Conservation (phyloP, 208 protist species). For the Wallacemonas collosoma region DNA sequence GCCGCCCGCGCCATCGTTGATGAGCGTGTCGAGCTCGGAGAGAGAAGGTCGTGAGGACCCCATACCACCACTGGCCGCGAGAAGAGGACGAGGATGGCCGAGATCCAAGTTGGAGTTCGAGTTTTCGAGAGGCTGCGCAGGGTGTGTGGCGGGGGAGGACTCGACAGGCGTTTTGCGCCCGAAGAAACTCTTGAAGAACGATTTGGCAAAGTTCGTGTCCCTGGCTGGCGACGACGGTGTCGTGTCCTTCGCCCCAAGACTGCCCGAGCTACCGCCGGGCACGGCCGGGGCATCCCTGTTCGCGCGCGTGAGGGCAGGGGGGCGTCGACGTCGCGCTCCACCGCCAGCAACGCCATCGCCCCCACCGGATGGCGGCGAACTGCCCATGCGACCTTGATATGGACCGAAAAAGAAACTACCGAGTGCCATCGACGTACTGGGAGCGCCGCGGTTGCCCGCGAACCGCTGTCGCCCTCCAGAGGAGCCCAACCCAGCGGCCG, state of each 20-base stretch:
- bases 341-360: background rate
- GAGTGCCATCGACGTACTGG: slow-evolving; percentile 14
- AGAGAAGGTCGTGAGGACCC: slow-evolving; percentile 2
- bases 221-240: slow-evolving; percentile 5
- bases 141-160: background rate
- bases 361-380: background rate
- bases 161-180: slow-evolving; percentile 17
- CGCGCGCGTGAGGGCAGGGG: background rate
- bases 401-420: slow-evolving; percentile 15
- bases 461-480: background rate
- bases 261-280: background rate
- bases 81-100: background rate
- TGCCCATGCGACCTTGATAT: background rate
- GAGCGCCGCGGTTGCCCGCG: background rate
- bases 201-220: slow-evolving; percentile 47
- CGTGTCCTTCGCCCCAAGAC: background rate
- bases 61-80: background rate
- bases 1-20: background rate
- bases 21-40: slow-evolving; percentile 1
- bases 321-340: background rate
- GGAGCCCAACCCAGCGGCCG: background rate
- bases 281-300: background rate
- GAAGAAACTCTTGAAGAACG: slow-evolving; percentile 62
- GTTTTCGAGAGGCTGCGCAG: slow-evolving; percentile 5
- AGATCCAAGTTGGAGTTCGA: background rate